Conservation (phyloP, 352 stramenopile species). For the Blastocystis sp. region DNA sequence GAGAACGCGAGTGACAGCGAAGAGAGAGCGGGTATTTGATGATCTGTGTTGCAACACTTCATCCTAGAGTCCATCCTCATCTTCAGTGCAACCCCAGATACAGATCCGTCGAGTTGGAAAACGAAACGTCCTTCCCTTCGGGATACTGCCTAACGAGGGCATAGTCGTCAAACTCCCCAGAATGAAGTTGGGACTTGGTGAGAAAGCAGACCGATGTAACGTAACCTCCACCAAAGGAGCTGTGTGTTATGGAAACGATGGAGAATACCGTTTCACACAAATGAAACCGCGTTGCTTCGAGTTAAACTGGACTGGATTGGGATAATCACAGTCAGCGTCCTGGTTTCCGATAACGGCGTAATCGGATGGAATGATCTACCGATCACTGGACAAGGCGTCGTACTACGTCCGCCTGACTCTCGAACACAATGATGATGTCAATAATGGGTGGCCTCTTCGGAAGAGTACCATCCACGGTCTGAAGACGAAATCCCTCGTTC, state of each 20-base stretch:
- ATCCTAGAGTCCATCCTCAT: neutral
- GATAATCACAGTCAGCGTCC: neutral
- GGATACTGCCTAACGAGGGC: neutral
- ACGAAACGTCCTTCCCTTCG: neutral
- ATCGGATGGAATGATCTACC: neutral
- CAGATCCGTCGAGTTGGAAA: neutral
- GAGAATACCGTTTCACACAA: neutral
- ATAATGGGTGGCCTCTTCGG: neutral
- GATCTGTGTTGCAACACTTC: neutral
- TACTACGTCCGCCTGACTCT: neutral
- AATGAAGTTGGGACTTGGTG: neutral
- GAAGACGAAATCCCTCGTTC: neutral
- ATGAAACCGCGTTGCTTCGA: neutral
- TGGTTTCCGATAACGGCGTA: slow-evolving; percentile 5
- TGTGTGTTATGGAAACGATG: neutral
- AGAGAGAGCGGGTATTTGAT: neutral
- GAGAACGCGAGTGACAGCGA: neutral
- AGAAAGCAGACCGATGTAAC: neutral
- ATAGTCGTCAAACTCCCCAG: neutral
- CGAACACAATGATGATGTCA: neutral
- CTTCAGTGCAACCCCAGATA: neutral
- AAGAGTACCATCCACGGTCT: neutral
- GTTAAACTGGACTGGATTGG: neutral
- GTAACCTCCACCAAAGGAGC: neutral
- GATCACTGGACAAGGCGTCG: neutral